Evolutionary conservation across 148 eudicot species (phyloP), one percentile per base, ranked within the genome.

Genomic region (Heliosperma pusillum): DNA sequence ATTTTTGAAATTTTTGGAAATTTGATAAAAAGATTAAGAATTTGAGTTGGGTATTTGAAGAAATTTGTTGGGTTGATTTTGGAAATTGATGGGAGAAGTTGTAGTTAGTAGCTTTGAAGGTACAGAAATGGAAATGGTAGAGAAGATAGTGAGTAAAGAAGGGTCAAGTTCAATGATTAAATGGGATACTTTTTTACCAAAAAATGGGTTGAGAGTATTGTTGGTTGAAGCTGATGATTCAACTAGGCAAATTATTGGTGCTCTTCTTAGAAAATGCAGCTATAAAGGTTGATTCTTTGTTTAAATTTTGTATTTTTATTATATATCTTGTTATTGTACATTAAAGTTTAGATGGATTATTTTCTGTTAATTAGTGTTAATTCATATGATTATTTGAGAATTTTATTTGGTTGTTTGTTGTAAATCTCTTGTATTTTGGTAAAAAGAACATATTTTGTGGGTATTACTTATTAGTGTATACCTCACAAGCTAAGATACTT

Each of bases 171-270:
- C 85, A 27, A 74, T 84, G 63, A 82, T 85, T 24, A 77, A 79
- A 76, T 87, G 94, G 94, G 92, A 86, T 45, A 92, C 72, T 73
- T 86, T 90, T 77, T 72, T 90, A 11, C 89, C 95, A 0, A 87
- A 74, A 60, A 81, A 85, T 85, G 87, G 76, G 10, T 47, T 92
- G 45, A 84, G 95, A 53, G 90, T 92, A 33, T 84, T 92, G 79
- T 74, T 92, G 74, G 95, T 92, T 65, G 97, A 92, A 86, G 85
- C 91, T 72, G 97, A 92, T 88, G 93, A 90, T 79, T 92, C 92
- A 0, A 92, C 97, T 40, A 72, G 97, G 57, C 97, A 92, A 74
- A 90, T 92, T 75, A 88, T 92, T 62, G 69, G 91, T 19, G 97
- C 97, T 7, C 91, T 92, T 78, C 95, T 92, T 72, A 83, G 93